Conservation (phyloP, 192 early-diverging fungal genomes). For the Umbelopsis sp. region DNA sequence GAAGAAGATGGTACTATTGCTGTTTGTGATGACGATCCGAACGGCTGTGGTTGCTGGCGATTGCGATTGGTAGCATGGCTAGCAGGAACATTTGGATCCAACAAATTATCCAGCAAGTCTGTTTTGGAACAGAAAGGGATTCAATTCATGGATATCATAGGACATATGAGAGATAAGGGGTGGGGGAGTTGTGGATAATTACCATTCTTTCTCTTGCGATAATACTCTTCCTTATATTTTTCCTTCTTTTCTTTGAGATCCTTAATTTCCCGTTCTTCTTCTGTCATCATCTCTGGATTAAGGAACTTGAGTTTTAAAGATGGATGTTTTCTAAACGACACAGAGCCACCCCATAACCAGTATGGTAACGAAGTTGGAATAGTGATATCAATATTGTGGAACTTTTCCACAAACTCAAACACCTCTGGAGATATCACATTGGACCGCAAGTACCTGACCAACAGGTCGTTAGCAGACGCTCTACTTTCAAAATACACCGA, state of each 20-base stretch:
- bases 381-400: constrained; percentile 60
- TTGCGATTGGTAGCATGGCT: background rate
- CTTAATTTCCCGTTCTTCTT: constrained; percentile 34
- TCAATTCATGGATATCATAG: too few species aligned
- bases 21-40: background rate
- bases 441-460: constrained; percentile 49
- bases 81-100: constrained; percentile 22
- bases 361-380: constrained; percentile 56
- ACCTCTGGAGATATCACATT: constrained; percentile 68
- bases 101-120: constrained; percentile 39
- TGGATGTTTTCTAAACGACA: constrained; percentile 68
- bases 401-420: constrained; percentile 79
- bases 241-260: constrained; percentile 30
- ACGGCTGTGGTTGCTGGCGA: constrained; percentile 9
- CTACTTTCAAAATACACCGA: background rate
- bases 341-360: constrained; percentile 72
- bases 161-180: too few species aligned
- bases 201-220: constrained; percentile 26
- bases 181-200: background rate
- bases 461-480: background rate
- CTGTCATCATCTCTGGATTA: constrained; percentile 40
- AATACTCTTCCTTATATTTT: constrained; percentile 36
- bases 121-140: constrained; percentile 17
- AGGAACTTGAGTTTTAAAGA: constrained; percentile 62
- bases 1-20: background rate